A percentile compares a stretch with the other conserved stretches of the same genome.
Conservation (phyloP, 164 flowering plant species). For the Umbilicus rupestris region DNA sequence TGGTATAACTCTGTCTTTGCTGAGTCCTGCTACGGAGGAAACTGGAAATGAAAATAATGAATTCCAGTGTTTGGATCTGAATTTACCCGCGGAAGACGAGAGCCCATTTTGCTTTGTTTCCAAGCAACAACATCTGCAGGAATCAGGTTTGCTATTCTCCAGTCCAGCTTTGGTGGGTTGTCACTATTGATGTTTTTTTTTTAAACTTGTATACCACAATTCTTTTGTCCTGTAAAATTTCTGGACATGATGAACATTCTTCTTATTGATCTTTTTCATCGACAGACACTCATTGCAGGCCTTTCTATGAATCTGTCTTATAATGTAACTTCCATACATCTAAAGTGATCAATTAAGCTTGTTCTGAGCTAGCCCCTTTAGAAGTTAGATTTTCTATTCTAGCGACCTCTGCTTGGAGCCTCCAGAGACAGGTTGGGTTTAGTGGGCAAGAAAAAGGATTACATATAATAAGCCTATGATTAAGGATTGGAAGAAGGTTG, state of each 20-base stretch:
- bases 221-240: neutral
- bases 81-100: conserved; percentile 5
- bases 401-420: no score
- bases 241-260: neutral
- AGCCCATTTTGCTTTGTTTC: neutral
- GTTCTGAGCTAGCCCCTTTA: no score
- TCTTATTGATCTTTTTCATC: neutral
- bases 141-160: conserved; percentile 6
- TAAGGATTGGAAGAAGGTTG: no score
- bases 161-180: conserved; percentile 9
- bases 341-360: neutral
- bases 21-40: conserved; percentile 1
- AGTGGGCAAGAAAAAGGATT: no score
- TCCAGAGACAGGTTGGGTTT: no score
- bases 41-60: neutral
- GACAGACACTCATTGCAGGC: neutral
- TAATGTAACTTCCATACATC: neutral
- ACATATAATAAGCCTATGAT: no score
- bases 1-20: conserved; percentile 5
- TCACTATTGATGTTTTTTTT: conserved; percentile 1
- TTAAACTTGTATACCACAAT: neutral
- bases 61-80: conserved; percentile 5
- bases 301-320: neutral
- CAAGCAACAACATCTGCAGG: conserved; percentile 6
- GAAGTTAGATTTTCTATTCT: no score